Conservation (phyloP, 2,329 filamentous ascomycete species). For the Trichoderma harzianum region DNA sequence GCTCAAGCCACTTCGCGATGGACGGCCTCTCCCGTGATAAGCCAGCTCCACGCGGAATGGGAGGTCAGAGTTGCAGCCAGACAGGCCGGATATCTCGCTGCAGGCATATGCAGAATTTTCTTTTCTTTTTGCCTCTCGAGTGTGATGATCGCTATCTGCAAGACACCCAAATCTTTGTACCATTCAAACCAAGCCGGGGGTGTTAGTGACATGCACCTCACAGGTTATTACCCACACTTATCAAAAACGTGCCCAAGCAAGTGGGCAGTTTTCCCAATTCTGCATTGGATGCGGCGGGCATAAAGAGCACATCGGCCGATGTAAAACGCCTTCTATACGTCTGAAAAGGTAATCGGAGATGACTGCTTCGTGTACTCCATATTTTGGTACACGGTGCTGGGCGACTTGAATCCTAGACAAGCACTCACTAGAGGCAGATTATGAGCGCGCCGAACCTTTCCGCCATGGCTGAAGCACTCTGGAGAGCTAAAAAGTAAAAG, state of each 20-base stretch:
- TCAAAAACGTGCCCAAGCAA: not conserved
- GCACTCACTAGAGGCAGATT: not conserved
- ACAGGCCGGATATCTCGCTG: not conserved
- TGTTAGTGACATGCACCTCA: not conserved
- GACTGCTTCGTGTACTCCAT: not conserved
- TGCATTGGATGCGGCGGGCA: not conserved
- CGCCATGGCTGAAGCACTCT: not conserved
- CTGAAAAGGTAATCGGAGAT: not conserved
- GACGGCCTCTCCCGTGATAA: constrained; percentile 17
- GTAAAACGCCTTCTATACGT: not conserved
- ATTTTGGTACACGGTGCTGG: not conserved
- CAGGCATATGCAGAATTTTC: not conserved
- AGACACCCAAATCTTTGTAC: not conserved
- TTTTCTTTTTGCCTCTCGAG: not conserved
- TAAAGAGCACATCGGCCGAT: not conserved
- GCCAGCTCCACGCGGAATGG: constrained; percentile 14
- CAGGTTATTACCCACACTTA: not conserved
- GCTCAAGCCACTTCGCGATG: constrained; percentile 10
- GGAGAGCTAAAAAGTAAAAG: not conserved
- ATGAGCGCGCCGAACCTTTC: not conserved
- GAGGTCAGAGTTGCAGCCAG: not conserved
- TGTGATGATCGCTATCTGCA: not conserved
- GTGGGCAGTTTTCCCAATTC: not conserved
- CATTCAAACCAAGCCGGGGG: not conserved
- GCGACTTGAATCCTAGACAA: not conserved